A percentile compares a stretch with the other conserved stretches of the same genome.
Conservation (phyloP, 768 basidiomycete species). For the Tremella fuciformis region DNA sequence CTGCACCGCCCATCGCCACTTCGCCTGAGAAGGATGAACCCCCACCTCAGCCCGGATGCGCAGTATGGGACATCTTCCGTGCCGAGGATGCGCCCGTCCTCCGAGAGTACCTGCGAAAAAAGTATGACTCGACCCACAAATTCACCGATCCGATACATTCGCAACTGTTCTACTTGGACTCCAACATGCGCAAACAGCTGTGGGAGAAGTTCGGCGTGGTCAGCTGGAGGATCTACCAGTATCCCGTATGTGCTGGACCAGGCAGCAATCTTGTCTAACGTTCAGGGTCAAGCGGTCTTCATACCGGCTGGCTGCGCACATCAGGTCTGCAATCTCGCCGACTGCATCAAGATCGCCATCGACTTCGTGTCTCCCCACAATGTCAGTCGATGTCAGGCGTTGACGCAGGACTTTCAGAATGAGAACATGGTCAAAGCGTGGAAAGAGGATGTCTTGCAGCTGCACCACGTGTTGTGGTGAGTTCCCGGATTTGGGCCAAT, state of each 20-base stretch:
- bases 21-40: background rate
- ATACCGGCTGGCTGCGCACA: constrained; percentile 70
- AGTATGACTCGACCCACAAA: constrained; percentile 53
- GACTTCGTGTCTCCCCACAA: constrained; percentile 94
- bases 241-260: constrained; percentile 57
- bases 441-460: constrained; percentile 91
- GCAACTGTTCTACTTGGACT: constrained; percentile 81
- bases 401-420: constrained; percentile 83
- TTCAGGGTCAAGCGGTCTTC: constrained; percentile 76
- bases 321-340: constrained; percentile 86
- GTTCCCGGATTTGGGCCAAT: constrained; percentile 10
- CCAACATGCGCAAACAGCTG: constrained; percentile 64
- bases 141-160: constrained; percentile 79
- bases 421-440: constrained; percentile 79
- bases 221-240: constrained; percentile 82
- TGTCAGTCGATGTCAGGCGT: constrained; percentile 74
- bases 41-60: constrained; percentile 59
- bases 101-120: constrained; percentile 67
- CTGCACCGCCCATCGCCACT: background rate
- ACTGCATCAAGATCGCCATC: constrained; percentile 91
- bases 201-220: constrained; percentile 66
- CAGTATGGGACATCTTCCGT: constrained; percentile 87
- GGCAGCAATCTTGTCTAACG: background rate
- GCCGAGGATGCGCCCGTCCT: constrained; percentile 77
- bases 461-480: constrained; percentile 88